phyloP scores from a whole-genome alignment of 2,329 filamentous ascomycete species.

The Pestalotiopsis sp. region DNA sequence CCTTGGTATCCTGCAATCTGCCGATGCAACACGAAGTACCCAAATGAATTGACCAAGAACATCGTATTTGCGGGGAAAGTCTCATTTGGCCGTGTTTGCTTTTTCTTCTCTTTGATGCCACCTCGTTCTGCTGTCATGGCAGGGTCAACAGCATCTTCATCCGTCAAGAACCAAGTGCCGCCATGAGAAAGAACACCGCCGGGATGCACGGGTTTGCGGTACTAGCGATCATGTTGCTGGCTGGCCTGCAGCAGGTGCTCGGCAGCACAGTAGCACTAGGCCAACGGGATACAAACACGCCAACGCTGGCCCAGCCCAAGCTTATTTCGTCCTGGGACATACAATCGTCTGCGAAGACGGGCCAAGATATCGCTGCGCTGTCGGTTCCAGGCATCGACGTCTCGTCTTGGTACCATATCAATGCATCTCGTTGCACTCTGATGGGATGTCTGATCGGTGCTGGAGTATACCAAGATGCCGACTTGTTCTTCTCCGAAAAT shows the following conservation, averaged over 20 bases:
- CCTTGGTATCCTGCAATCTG: not conserved
- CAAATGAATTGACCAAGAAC: not conserved
- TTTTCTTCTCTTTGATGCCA: not conserved
- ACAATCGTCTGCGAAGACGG: conserved; percentile 43
- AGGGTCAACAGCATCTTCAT: not conserved
- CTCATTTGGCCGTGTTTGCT: not conserved
- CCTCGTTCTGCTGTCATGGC: not conserved
- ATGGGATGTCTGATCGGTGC: conserved; percentile 60
- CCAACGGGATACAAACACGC: not conserved
- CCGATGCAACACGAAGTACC: not conserved
- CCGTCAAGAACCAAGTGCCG: not conserved
- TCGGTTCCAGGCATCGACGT: conserved; percentile 48
- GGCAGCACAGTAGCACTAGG: not conserved
- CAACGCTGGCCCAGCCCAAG: not conserved
- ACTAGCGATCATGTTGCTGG: not conserved
- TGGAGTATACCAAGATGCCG: conserved; percentile 52
- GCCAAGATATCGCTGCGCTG: conserved; percentile 37
- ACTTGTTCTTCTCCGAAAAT: conserved; percentile 58
- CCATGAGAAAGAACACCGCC: not conserved
- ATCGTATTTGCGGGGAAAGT: not conserved
- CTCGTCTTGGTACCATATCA: conserved; percentile 53
- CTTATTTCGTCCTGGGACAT: conserved; percentile 51
- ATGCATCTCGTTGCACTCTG: conserved; percentile 51
- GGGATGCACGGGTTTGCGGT: not conserved
- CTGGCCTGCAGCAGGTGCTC: not conserved